Conservation (phyloP, 305 asterid genomes). For the Solanum aculeatissimum region DNA sequence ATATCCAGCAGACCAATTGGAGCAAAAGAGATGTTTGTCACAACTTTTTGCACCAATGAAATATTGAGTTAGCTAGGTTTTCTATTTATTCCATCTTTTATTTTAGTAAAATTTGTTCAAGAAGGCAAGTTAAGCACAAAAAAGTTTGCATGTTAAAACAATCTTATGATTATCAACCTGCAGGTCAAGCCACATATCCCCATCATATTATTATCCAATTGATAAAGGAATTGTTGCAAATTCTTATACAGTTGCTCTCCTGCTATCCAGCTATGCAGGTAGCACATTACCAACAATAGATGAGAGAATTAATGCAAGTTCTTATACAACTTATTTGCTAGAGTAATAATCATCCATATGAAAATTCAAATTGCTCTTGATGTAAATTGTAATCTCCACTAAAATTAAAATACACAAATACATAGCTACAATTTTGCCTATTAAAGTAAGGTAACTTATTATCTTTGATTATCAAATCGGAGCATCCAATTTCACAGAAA, state of each 20-base stretch:
- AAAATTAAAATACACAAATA: not conserved
- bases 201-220: too few relatives aligned
- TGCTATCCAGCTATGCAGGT: not conserved
- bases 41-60: constrained; percentile 35
- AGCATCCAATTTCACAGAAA: not conserved
- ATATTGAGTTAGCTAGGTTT: not conserved
- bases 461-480: not conserved
- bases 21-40: constrained; percentile 36
- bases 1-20: constrained; percentile 83
- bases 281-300: not conserved
- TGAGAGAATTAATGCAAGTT: not conserved
- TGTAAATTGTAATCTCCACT: not conserved
- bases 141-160: not conserved
- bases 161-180: too few relatives aligned
- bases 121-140: constrained; percentile 3
- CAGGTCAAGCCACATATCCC: too few relatives aligned
- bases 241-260: constrained; percentile 1
- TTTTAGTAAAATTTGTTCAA: not conserved
- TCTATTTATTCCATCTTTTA: not conserved
- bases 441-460: not conserved
- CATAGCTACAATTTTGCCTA: not conserved
- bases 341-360: not conserved
- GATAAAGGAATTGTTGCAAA: too few relatives aligned
- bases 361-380: not conserved
- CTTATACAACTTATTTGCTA: not conserved